phyloP scores from a whole-genome alignment of 768 basidiomycete species.

The Strobilomyces echinocephalus region DNA sequence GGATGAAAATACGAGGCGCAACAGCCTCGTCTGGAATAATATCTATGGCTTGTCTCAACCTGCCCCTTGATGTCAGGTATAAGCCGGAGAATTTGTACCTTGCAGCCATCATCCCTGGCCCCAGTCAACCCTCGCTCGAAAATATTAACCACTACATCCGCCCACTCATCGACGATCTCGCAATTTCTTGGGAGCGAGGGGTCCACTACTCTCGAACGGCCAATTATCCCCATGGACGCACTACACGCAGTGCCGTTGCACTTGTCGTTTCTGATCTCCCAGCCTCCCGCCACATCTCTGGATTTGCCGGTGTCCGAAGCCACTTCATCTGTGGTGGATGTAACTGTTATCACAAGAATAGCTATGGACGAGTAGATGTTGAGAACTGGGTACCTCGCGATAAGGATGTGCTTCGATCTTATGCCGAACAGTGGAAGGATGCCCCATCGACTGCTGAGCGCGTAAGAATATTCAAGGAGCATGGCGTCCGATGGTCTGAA shows the following conservation, averaged over 20 bases:
- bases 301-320: constrained; percentile 9
- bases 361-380: constrained; percentile 5
- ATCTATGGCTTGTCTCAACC: not conserved
- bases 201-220: constrained; percentile 20
- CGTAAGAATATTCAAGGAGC: not conserved
- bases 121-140: not conserved
- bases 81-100: not conserved
- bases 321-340: constrained; percentile 32
- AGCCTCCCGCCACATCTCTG: constrained; percentile 26
- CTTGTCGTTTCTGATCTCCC: constrained; percentile 34
- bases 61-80: not conserved
- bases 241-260: constrained; percentile 25
- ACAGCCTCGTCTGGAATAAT: not conserved
- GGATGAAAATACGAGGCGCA: not conserved
- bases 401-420: not conserved
- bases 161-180: constrained; percentile 34
- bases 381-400: constrained; percentile 14
- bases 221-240: constrained; percentile 12
- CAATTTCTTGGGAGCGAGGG: constrained; percentile 27
- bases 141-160: constrained; percentile 23
- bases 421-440: not conserved
- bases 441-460: not conserved
- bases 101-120: not conserved
- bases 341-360: constrained; percentile 17
- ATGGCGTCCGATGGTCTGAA: not conserved